Evolutionary conservation across 2,329 filamentous ascomycete genomes (phyloP).

Genomic region (Fusarium sp.): DNA sequence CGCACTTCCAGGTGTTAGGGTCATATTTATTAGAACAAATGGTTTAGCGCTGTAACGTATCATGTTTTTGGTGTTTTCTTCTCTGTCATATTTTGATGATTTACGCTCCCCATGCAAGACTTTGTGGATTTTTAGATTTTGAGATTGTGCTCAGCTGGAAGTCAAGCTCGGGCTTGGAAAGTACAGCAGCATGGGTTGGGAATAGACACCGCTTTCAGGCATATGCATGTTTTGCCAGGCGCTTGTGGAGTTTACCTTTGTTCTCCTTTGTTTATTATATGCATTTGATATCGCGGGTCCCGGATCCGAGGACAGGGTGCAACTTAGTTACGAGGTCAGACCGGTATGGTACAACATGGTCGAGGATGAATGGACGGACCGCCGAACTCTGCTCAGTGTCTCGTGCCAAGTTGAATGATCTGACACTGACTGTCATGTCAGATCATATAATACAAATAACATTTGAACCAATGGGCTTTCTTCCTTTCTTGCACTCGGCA

Average conservation of each 20-base stretch:
- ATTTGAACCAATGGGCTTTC: slow-evolving; percentile 1
- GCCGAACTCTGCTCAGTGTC: not conserved
- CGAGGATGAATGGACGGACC: not conserved
- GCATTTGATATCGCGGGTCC: not conserved
- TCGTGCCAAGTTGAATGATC: not conserved
- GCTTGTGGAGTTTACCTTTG: slow-evolving; percentile 9
- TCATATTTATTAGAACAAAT: slow-evolving; percentile 13
- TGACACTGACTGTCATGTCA: slow-evolving; percentile 1
- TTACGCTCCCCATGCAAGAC: slow-evolving; percentile 19
- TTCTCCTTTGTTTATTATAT: slow-evolving; percentile 8
- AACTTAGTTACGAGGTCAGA: slow-evolving; percentile 1
- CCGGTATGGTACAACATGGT: not conserved
- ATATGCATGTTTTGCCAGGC: slow-evolving; percentile 13
- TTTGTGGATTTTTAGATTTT: slow-evolving; percentile 23
- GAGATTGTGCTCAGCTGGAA: slow-evolving; percentile 23
- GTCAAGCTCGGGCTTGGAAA: slow-evolving; percentile 19
- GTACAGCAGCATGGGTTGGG: slow-evolving; percentile 25
- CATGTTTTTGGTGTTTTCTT: slow-evolving; percentile 2
- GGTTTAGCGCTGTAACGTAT: slow-evolving; percentile 4
- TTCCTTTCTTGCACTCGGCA: not conserved
- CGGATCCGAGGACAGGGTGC: not conserved
- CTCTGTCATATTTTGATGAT: slow-evolving; percentile 31
- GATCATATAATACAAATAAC: slow-evolving; percentile 13
- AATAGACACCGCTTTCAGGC: slow-evolving; percentile 35
- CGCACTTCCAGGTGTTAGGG: slow-evolving; percentile 43